Percentiles rank a stretch among this genome's conserved stretches.
Conservation (phyloP, 345 rosid genomes). For the Litchi chinensis region DNA sequence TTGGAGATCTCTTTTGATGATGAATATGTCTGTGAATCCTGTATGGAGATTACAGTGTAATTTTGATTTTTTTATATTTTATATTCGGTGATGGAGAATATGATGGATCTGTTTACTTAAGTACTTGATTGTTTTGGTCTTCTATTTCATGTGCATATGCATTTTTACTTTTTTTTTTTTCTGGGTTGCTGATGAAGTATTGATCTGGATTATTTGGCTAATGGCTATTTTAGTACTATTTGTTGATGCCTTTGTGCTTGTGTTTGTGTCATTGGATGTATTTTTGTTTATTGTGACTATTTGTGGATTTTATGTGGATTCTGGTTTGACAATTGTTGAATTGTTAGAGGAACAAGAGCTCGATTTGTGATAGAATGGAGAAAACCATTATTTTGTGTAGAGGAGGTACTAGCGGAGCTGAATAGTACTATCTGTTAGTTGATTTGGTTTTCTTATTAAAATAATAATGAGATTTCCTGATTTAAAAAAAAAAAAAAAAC, state of each 20-base stretch:
- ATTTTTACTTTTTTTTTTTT: background rate
- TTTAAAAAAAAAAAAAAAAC: no score
- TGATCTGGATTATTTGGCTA: background rate
- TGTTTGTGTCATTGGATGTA: background rate
- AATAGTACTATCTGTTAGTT: background rate
- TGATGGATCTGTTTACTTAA: conserved; percentile 4
- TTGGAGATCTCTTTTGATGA: conserved; percentile 13
- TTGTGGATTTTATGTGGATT: background rate
- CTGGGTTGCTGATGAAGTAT: no score
- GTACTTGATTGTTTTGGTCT: background rate
- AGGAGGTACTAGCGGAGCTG: background rate
- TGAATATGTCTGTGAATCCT: conserved; percentile 8
- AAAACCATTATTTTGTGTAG: no score
- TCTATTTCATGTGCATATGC: background rate
- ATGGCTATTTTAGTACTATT: background rate
- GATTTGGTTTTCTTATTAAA: background rate
- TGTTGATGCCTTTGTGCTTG: background rate
- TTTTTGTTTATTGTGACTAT: no score
- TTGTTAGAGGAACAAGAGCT: background rate
- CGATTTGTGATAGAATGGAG: background rate
- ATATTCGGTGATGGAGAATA: background rate
- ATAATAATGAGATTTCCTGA: background rate
- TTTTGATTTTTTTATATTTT: background rate
- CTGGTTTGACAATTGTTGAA: background rate
- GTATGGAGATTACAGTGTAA: background rate